Conservation (phyloP, 2,329 filamentous ascomycete genomes). For the Aureobasidium musti region DNA sequence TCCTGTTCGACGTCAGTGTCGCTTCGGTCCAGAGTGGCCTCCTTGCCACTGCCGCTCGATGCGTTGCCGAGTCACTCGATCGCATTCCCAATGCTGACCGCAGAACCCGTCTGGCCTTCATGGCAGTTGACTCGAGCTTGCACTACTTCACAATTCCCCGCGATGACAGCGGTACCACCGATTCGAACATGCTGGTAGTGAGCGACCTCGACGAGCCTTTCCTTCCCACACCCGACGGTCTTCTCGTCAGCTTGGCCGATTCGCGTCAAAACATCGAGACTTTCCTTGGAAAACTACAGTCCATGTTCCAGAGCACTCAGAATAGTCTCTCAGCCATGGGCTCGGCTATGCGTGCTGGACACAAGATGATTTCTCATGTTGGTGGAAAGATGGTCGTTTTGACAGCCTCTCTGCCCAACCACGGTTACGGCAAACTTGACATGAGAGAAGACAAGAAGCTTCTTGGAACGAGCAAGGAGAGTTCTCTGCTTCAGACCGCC, state of each 20-base stretch:
- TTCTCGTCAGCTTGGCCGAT: slow-evolving; percentile 85
- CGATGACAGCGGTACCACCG: slow-evolving; percentile 79
- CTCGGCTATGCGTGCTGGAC: slow-evolving; percentile 84
- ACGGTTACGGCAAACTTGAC: slow-evolving; percentile 85
- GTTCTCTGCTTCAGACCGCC: slow-evolving; percentile 79
- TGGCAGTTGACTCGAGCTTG: slow-evolving; percentile 90
- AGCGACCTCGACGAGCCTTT: slow-evolving; percentile 97
- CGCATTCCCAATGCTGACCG: slow-evolving; percentile 98
- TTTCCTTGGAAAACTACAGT: slow-evolving; percentile 86
- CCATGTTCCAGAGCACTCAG: slow-evolving; percentile 96
- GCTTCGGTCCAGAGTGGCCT: slow-evolving; percentile 86
- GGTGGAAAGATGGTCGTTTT: slow-evolving; percentile 94
- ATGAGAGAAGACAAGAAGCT: slow-evolving; percentile 97
- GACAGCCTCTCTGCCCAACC: slow-evolving; percentile 83
- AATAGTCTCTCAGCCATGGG: slow-evolving; percentile 92
- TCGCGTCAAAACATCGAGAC: slow-evolving; percentile 87
- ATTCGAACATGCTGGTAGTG: slow-evolving; percentile 89
- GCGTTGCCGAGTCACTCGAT: slow-evolving; percentile 91
- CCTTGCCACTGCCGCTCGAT: slow-evolving; percentile 86
- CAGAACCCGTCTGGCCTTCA: slow-evolving; percentile 87
- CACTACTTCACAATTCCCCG: slow-evolving; percentile 96
- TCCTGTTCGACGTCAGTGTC: slow-evolving; percentile 93
- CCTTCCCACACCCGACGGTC: slow-evolving; percentile 86
- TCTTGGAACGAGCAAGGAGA: slow-evolving; percentile 91
- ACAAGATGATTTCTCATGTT: slow-evolving; percentile 91